Evolutionary conservation across 176 grass and related monocot species (phyloP).

Genomic region (Zea mays): Zm-B73-REFERENCE-NAM-5.0 NC_050096.1:214649001-214649500

Average conservation of each 20-base stretch:
- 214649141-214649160: constrained; percentile 31
- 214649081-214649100: background rate
- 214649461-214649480: constrained; percentile 95
- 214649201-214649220: constrained; percentile 55
- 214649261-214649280: constrained; percentile 51
- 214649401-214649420: constrained; percentile 80
- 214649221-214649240: constrained; percentile 57
- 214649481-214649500: constrained; percentile 81
- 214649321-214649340: constrained; percentile 89
- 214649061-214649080: background rate
- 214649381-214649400: constrained; percentile 68
- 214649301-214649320: constrained; percentile 73
- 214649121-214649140: constrained; percentile 35
- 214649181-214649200: constrained; percentile 7
- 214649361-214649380: constrained; percentile 62
- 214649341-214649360: constrained; percentile 91
- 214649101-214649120: constrained; percentile 26
- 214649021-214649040: constrained; percentile 18
- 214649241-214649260: constrained; percentile 48
- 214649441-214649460: constrained; percentile 81
- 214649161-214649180: constrained; percentile 13
- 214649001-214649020: constrained; percentile 35
- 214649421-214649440: constrained; percentile 88
- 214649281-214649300: constrained; percentile 73
- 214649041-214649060: background rate